Evolutionary conservation across 1,139 yeast genomes (phyloP).

Genomic region (Yamadazyma atmosphaerica): DNA sequence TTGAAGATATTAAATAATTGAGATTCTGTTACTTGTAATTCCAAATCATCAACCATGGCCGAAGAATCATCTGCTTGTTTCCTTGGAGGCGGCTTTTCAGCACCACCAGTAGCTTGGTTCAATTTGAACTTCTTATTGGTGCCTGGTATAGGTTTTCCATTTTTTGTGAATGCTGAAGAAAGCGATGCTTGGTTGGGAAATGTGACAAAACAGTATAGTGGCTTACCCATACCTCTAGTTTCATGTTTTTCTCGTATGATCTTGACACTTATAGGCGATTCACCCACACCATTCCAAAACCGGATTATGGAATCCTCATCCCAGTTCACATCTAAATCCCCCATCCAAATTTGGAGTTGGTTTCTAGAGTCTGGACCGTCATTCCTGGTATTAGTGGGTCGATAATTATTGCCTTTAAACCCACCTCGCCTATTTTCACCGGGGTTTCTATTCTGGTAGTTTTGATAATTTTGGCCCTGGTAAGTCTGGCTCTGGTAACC

Average conservation of each 20-base stretch:
- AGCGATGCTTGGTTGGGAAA: constrained; percentile 69
- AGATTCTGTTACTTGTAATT: constrained; percentile 74
- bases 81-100: constrained; percentile 7
- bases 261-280: constrained; percentile 36
- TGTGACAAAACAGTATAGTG: constrained; percentile 77
- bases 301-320: constrained; percentile 67
- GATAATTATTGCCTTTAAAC: constrained; percentile 5
- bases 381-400: neutral
- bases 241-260: constrained; percentile 36
- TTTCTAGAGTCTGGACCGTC: neutral
- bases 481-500: neutral
- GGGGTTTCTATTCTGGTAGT: constrained; percentile 3
- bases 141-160: constrained; percentile 69
- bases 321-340: constrained; percentile 86
- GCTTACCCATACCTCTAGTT: constrained; percentile 19
- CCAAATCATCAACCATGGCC: constrained; percentile 83
- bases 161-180: constrained; percentile 65
- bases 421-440: constrained; percentile 11
- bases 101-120: constrained; percentile 78
- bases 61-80: constrained; percentile 38
- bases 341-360: constrained; percentile 75
- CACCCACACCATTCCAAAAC: constrained; percentile 58
- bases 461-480: constrained; percentile 5
- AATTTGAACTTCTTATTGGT: constrained; percentile 61
- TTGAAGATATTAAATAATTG: constrained; percentile 69